These are phyloP conservation scores for Apiospora arundinis DNA, from an alignment of 2,329 filamentous ascomycete genomes.

Conservation along the genomic window DNA sequence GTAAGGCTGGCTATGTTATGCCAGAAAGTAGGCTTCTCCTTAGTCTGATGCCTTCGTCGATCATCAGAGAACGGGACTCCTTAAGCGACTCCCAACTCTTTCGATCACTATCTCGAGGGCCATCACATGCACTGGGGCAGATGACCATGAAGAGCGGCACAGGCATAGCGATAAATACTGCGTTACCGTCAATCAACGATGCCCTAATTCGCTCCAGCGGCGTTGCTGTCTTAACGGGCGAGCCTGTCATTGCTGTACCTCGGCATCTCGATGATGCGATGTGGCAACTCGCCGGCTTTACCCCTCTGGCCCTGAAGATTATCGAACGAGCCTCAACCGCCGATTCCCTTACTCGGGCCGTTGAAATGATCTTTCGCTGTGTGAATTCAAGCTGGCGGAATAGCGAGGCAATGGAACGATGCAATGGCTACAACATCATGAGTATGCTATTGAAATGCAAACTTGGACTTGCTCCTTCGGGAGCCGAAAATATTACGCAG, in stretches of 20 bases:
- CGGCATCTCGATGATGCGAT: conserved; percentile 89
- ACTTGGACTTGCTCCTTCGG: conserved; percentile 61
- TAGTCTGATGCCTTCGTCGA: conserved; percentile 80
- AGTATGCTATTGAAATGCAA: conserved; percentile 85
- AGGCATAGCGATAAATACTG: conserved; percentile 85
- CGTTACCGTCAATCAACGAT: conserved; percentile 86
- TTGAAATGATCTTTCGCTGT: conserved; percentile 84
- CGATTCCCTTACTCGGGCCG: conserved; percentile 75
- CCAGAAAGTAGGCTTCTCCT: conserved; percentile 83
- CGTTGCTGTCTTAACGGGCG: conserved; percentile 80
- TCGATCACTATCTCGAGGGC: conserved; percentile 75
- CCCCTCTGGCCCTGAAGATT: conserved; percentile 82
- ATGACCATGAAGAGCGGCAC: conserved; percentile 77
- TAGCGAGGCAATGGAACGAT: conserved; percentile 96
- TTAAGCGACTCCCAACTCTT: conserved; percentile 80
- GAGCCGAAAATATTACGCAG: conserved; percentile 42
- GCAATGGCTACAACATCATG: conserved; percentile 90
- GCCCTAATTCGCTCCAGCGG: conserved; percentile 83
- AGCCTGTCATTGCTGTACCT: conserved; percentile 80
- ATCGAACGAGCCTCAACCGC: conserved; percentile 76
- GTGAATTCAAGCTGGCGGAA: conserved; percentile 95
- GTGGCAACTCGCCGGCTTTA: conserved; percentile 92
- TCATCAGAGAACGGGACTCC: conserved; percentile 81
- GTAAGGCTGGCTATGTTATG: conserved; percentile 81
- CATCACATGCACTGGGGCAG: conserved; percentile 71